Base-by-base conservation (phyloP, 2,329 filamentous ascomycete genomes). In the Verticillium klebahnii region DNA sequence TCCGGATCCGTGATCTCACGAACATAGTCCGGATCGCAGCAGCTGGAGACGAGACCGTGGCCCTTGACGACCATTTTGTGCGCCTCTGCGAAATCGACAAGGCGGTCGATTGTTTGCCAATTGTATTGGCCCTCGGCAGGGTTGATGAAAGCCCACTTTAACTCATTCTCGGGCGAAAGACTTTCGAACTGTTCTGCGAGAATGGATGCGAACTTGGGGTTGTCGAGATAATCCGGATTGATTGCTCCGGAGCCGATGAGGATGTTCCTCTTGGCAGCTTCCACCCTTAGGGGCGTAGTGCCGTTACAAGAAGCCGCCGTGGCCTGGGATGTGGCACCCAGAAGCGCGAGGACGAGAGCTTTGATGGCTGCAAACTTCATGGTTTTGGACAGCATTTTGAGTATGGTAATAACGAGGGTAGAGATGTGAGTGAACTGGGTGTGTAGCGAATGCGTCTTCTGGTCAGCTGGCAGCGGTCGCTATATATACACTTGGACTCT, bases 31-130 rank as follows among this genome's bases (percentile, higher is more conserved):
- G 82, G 80, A 25, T 85, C 76, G 72, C 85, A 83, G 57, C 77
- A 81, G 75, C 89, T 80, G 87, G 86, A 90, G 60, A 87, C 77
- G 11, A 88, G 81, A 1, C 86, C 89, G 73, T 90, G 87, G 7
- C 88, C 87, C 64, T 88, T 84, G 66, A 88, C 75, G 3, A 82
- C 72, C 74, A 86, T 83, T 70, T 79, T 78, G 72, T 89, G 86
- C 54, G 71, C 65, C 0, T 69, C 69, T 6, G 86, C 86, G 73
- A 79, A 89, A 71, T 84, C 72, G 62, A 88, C 84, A 6, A 88
- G 78, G 69, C 80, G 79, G 71, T 89, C 87, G 17, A 84, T 80
- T 12, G 73, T 73, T 12, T 67, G 70, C 67, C 86, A 88, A 65
- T 76, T 85, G 79, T 86, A 90, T 1, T 66, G 68, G 62, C 80